Conservation (phyloP, 352 stramenopile genomes). For the Phytophthora citricola region DNA sequence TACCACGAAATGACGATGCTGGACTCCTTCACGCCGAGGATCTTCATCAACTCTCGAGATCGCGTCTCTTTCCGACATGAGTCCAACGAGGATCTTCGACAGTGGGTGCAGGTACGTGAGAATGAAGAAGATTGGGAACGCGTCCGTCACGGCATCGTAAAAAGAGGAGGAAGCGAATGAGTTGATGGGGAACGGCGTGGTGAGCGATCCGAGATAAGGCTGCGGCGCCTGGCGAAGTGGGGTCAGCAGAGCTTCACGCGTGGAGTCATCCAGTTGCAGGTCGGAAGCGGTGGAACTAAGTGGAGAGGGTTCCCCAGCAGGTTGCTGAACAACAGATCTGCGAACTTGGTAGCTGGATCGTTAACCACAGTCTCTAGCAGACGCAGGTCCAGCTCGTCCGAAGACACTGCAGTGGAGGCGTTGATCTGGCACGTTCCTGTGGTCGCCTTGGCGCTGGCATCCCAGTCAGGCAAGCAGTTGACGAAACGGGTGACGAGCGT, state of each 20-base stretch:
- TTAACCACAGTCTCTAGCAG: constrained; percentile 33
- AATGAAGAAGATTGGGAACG: constrained; percentile 41
- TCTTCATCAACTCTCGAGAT: constrained; percentile 41
- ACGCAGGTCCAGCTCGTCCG: constrained; percentile 18
- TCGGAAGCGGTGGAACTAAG: constrained; percentile 16
- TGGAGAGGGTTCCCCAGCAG: constrained; percentile 22
- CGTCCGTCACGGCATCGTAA: constrained; percentile 43
- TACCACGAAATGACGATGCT: constrained; percentile 53
- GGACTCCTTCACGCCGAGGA: constrained; percentile 43
- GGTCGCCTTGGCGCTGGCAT: constrained; percentile 24
- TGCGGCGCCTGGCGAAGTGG: constrained; percentile 48
- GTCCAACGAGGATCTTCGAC: constrained; percentile 37
- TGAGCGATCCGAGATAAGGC: constrained; percentile 34
- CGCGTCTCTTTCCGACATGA: constrained; percentile 48
- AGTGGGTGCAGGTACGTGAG: constrained; percentile 37
- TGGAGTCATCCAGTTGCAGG: constrained; percentile 17
- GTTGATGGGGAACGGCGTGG: constrained; percentile 44
- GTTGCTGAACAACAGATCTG: constrained; percentile 20
- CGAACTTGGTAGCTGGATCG: constrained; percentile 34
- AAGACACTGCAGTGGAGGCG: constrained; percentile 14
- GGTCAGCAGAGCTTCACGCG: constrained; percentile 31
- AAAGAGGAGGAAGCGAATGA: constrained; percentile 29
- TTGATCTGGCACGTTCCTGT: constrained; percentile 27
- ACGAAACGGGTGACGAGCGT: constrained; percentile 52
- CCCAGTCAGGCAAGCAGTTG: constrained; percentile 48